Conservation (phyloP, 257 asterid genomes). For the Verbena officinalis region DNA sequence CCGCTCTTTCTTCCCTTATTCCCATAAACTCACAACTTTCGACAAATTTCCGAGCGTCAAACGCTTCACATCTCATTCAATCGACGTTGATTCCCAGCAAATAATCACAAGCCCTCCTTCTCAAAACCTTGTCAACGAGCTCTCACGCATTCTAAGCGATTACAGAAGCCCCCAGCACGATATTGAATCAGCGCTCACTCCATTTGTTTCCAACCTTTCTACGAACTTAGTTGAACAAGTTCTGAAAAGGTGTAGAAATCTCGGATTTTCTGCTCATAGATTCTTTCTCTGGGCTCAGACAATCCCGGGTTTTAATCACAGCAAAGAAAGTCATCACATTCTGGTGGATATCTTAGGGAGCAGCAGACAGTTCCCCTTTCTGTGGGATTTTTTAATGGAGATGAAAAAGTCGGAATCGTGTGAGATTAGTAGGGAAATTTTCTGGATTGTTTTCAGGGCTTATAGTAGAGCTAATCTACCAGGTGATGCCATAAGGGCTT, state of each 20-base stretch:
- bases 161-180: conserved; percentile 82
- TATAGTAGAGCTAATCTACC: conserved; percentile 80
- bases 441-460: conserved; percentile 71
- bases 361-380: conserved; percentile 77
- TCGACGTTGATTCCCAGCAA: conserved; percentile 29
- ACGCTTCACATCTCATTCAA: conserved; percentile 33
- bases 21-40: conserved; percentile 6
- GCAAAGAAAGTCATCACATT: conserved; percentile 65
- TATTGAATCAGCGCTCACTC: conserved; percentile 78
- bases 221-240: conserved; percentile 67
- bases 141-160: conserved; percentile 84
- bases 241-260: conserved; percentile 75
- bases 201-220: conserved; percentile 54
- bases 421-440: conserved; percentile 52
- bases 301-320: conserved; percentile 66
- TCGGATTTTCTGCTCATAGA: conserved; percentile 89
- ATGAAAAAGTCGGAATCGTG: conserved; percentile 44
- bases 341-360: conserved; percentile 74
- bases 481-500: conserved; percentile 84
- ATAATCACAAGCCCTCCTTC: conserved; percentile 33
- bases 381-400: conserved; percentile 83
- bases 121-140: conserved; percentile 61
- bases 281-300: conserved; percentile 82
- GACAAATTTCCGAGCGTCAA: conserved; percentile 10
- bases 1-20: conserved; percentile 26